A percentile compares a stretch with the other conserved stretches of the same genome.
Evolutionary conservation across 176 grass and related monocot genomes (phyloP).

Genomic region (Rhynchospora tenuis): DNA sequence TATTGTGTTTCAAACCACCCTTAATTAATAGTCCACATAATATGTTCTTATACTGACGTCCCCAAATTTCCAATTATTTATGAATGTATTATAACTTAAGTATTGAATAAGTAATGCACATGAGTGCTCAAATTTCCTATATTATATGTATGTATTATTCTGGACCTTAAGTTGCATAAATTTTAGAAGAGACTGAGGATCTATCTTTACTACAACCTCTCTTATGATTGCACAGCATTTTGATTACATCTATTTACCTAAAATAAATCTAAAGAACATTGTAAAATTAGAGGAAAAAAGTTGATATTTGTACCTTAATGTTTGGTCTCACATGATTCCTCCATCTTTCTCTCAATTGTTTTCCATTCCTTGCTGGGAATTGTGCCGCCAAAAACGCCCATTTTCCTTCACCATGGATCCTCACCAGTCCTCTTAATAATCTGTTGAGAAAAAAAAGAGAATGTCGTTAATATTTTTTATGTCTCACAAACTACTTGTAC

Average conservation of each 20-base stretch:
- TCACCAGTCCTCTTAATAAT: conserved; percentile 19
- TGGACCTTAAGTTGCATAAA: not conserved
- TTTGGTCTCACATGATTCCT: conserved; percentile 39
- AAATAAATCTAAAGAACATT: not conserved
- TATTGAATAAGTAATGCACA: not conserved
- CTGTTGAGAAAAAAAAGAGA: not conserved
- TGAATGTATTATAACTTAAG: not conserved
- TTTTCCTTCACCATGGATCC: conserved; percentile 24
- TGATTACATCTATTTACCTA: not conserved
- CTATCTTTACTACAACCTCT: not conserved
- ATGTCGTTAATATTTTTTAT: not conserved
- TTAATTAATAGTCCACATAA: not conserved
- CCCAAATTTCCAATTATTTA: too few species aligned
- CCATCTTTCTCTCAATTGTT: conserved; percentile 47
- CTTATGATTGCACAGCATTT: not conserved
- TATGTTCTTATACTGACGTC: not conserved
- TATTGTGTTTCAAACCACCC: not conserved
- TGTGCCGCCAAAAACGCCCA: conserved; percentile 31
- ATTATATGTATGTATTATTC: not conserved
- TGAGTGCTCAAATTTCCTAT: not conserved
- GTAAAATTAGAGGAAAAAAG: not conserved
- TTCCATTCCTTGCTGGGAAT: conserved; percentile 28
- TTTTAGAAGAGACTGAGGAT: not conserved
- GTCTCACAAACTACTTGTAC: not conserved
- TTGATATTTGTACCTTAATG: conserved; percentile 29